Evolutionary conservation across 805 yeast genomes (phyloP).

Genomic region (Wickerhamiella sorbophila): DNA sequence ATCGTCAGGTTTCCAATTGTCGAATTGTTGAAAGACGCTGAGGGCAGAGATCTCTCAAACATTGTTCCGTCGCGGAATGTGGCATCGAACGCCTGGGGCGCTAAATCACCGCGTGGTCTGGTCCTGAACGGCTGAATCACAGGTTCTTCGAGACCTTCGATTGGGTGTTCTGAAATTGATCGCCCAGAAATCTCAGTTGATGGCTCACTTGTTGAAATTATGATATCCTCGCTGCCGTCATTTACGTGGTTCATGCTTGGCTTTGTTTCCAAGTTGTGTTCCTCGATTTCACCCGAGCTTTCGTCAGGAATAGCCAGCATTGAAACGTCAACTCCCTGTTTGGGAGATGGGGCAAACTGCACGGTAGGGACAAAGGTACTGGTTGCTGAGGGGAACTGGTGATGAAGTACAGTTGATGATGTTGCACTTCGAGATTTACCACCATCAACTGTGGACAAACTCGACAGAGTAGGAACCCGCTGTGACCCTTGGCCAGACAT

Average conservation of each 20-base stretch:
- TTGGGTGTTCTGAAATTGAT: too few species aligned
- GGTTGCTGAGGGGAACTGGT: background rate
- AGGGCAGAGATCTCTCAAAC: conserved; percentile 10
- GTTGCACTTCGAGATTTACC: background rate
- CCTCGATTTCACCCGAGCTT: background rate
- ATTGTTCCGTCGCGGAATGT: background rate
- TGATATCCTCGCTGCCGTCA: background rate
- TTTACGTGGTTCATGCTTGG: conserved; percentile 1
- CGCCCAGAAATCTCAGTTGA: background rate
- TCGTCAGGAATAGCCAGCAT: background rate
- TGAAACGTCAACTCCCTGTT: background rate
- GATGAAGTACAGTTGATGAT: background rate
- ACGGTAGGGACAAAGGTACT: background rate
- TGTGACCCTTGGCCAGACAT: background rate
- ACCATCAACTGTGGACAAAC: background rate
- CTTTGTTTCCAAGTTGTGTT: conserved; percentile 1
- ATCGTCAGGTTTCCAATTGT: conserved; percentile 9
- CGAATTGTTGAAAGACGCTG: conserved; percentile 6
- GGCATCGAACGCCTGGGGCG: background rate
- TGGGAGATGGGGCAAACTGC: background rate
- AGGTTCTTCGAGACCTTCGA: too few species aligned
- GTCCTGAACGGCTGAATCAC: too few species aligned
- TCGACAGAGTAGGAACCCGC: background rate
- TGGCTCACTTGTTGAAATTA: background rate
- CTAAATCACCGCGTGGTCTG: too few species aligned